phyloP scores from a whole-genome alignment of 1,284 basidiomycete species.

The Apiotrichum montevideense region DNA sequence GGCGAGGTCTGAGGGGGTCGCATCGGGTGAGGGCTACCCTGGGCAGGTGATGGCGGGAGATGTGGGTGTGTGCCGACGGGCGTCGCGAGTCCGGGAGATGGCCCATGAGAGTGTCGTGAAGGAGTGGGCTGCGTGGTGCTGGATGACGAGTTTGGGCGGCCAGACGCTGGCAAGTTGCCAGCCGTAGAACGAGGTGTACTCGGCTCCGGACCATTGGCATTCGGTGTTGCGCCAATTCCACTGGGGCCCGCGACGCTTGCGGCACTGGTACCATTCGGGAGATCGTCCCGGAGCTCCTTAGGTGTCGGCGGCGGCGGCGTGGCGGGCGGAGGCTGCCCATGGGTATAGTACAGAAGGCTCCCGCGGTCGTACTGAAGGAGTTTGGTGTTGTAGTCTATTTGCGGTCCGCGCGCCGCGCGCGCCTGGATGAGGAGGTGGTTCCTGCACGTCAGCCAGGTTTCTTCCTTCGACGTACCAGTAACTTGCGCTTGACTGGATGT shows the following conservation, averaged over 20 bases:
- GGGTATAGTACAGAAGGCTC: conserved; percentile 36
- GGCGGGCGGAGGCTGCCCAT: conserved; percentile 18
- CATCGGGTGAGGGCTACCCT: neutral
- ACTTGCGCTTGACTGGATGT: conserved; percentile 9
- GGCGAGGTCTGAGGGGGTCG: neutral
- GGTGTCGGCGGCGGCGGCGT: neutral
- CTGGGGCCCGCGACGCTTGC: no score
- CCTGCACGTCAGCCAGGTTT: conserved; percentile 23
- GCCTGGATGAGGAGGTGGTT: conserved; percentile 44
- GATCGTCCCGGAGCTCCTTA: neutral
- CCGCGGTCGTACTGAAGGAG: conserved; percentile 35
- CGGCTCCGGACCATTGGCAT: no score
- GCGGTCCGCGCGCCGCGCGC: conserved; percentile 40
- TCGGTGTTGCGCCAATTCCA: no score
- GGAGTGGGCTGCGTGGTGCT: neutral
- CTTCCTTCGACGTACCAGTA: conserved; percentile 10
- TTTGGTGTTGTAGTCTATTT: conserved; percentile 46
- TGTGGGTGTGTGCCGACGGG: no score
- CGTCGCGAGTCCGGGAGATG: no score
- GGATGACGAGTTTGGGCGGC: neutral
- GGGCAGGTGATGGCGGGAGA: neutral
- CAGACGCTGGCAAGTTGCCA: no score
- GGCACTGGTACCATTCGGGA: neutral
- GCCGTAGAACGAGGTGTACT: no score
- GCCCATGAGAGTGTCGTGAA: no score